phyloP scores from a whole-genome alignment of 352 stramenopile species.

The Phytophthora sojae region DNA sequence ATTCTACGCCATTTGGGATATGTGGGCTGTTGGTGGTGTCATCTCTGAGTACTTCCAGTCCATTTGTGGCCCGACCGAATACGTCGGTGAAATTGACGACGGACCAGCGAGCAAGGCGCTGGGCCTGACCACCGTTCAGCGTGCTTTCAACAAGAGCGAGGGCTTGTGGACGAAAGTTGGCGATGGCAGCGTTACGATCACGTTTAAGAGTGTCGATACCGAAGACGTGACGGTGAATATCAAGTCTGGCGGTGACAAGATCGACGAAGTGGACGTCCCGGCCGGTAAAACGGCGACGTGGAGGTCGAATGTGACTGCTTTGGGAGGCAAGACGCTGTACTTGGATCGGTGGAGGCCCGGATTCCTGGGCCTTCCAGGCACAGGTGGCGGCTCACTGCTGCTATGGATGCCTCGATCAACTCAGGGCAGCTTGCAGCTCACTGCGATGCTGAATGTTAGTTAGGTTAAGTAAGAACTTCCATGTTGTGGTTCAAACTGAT shows the following conservation, averaged over 20 bases:
- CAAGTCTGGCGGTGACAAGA: constrained; percentile 37
- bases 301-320: constrained; percentile 28
- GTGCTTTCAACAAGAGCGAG: constrained; percentile 42
- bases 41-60: constrained; percentile 55
- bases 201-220: constrained; percentile 34
- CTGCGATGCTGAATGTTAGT: constrained; percentile 28
- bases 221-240: constrained; percentile 45
- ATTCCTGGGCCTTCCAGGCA: constrained; percentile 38
- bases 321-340: constrained; percentile 48
- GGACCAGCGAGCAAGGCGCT: constrained; percentile 40
- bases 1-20: constrained; percentile 45
- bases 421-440: constrained; percentile 25
- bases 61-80: constrained; percentile 50
- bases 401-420: constrained; percentile 37
- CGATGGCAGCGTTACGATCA: constrained; percentile 33
- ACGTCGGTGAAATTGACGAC: constrained; percentile 47
- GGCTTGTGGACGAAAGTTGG: constrained; percentile 33
- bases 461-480: constrained; percentile 10
- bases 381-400: too few relatives aligned
- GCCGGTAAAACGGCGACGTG: constrained; percentile 30
- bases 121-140: constrained; percentile 40
- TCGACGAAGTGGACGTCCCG: constrained; percentile 35
- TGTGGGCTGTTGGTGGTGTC: constrained; percentile 41
- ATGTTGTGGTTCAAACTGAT: constrained; percentile 1
- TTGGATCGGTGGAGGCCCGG: constrained; percentile 45